Percentiles rank a stretch among this genome's conserved stretches.
Evolutionary conservation across 768 basidiomycete species (phyloP).

Genomic region (Lepiota venenata): DNA sequence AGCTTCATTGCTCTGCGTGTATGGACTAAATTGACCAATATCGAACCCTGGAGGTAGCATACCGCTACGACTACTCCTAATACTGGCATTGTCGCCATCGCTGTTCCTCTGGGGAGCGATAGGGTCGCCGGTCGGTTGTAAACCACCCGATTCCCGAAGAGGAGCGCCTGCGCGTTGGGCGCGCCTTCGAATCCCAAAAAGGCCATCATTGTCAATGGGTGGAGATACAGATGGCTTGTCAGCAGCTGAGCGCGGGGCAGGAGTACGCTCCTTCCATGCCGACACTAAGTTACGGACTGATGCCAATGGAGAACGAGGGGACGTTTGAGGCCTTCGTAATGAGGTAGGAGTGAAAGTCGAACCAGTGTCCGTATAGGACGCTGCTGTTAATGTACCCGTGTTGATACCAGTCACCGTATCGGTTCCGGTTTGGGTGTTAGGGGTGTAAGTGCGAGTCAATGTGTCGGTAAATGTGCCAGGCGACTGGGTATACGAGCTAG

Average conservation of each 20-base stretch:
- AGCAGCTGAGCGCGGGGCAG: constrained; percentile 31
- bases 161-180: constrained; percentile 35
- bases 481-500: constrained; percentile 10
- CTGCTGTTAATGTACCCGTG: constrained; percentile 28
- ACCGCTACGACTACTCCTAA: constrained; percentile 28
- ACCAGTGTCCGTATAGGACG: constrained; percentile 30
- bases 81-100: constrained; percentile 24
- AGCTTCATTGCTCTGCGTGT: constrained; percentile 46
- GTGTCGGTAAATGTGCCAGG: constrained; percentile 28
- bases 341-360: constrained; percentile 42
- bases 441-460: constrained; percentile 26
- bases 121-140: constrained; percentile 19
- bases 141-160: constrained; percentile 28
- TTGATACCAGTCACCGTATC: constrained; percentile 31
- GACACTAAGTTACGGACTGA: constrained; percentile 78
- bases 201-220: constrained; percentile 35
- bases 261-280: constrained; percentile 78
- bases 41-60: constrained; percentile 41
- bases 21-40: constrained; percentile 41
- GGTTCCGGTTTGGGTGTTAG: constrained; percentile 38
- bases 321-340: constrained; percentile 59
- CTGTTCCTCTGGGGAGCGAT: constrained; percentile 21
- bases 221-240: constrained; percentile 33
- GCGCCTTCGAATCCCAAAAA: constrained; percentile 49
- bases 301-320: constrained; percentile 67